Evolutionary conservation across 306 rosid species (phyloP).

Genomic region (Mimosa bimucronata): DNA sequence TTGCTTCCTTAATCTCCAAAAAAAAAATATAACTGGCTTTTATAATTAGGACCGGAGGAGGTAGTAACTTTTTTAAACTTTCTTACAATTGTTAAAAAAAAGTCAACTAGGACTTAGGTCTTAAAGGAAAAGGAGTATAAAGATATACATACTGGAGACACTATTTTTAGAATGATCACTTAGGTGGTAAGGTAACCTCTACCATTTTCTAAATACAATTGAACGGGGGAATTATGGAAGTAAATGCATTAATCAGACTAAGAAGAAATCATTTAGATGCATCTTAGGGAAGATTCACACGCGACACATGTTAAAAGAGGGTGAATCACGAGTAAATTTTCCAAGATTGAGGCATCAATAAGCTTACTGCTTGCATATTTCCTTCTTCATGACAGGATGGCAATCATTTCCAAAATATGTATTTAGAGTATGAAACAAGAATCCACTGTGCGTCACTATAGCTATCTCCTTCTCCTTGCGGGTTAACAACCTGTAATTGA

Average conservation of each 20-base stretch:
- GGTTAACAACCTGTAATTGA: slow-evolving; percentile 73
- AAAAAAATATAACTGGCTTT: too few species aligned
- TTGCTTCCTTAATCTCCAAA: too few species aligned
- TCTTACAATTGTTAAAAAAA: too few species aligned
- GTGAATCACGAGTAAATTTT: background rate
- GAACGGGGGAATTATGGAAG: background rate
- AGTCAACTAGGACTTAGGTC: too few species aligned
- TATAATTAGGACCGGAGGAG: too few species aligned
- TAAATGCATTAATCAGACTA: background rate
- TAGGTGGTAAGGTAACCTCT: background rate
- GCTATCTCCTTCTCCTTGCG: slow-evolving; percentile 88
- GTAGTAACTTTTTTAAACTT: too few species aligned
- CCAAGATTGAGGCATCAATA: slow-evolving; percentile 30
- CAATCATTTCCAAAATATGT: slow-evolving; percentile 73
- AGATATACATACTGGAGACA: background rate
- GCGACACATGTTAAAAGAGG: slow-evolving; percentile 7
- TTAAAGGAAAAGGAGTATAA: too few species aligned
- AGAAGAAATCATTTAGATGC: background rate
- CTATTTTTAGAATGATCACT: background rate
- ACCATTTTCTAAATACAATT: background rate
- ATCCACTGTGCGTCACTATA: slow-evolving; percentile 85
- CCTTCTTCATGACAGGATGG: slow-evolving; percentile 68
- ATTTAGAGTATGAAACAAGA: slow-evolving; percentile 67
- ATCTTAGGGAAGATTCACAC: slow-evolving; percentile 1
- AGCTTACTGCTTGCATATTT: slow-evolving; percentile 79